Evolutionary conservation across 352 stramenopile species (phyloP).

Genomic region (Phytophthora parvispora): DNA sequence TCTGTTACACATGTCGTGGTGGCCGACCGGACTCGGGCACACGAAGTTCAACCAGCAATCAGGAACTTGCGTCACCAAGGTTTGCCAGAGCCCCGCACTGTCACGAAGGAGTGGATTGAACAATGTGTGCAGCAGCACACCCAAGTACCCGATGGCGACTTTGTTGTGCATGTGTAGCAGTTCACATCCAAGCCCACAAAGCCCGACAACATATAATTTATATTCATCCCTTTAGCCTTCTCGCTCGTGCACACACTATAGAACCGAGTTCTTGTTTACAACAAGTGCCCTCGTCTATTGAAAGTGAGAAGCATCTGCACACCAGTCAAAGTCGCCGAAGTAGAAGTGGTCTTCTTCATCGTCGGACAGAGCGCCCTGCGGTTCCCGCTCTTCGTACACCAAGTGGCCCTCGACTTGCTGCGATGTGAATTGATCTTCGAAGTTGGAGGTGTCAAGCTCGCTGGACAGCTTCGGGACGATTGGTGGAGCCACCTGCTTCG

Average conservation of each 20-base stretch:
- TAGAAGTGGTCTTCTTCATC: constrained; percentile 46
- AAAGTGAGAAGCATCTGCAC: constrained; percentile 60
- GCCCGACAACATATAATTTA: constrained; percentile 48
- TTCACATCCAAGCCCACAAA: constrained; percentile 4
- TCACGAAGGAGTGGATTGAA: constrained; percentile 74
- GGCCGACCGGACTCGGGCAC: constrained; percentile 38
- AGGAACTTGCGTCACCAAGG: constrained; percentile 54
- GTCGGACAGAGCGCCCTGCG: constrained; percentile 25
- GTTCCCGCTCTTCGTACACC: constrained; percentile 64
- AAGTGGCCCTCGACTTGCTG: constrained; percentile 73
- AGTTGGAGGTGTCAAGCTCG: constrained; percentile 75
- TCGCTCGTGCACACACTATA: neutral
- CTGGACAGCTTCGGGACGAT: constrained; percentile 58
- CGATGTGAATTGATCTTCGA: constrained; percentile 79
- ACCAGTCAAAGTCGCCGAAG: constrained; percentile 88
- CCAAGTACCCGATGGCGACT: constrained; percentile 69
- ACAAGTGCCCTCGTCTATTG: constrained; percentile 16
- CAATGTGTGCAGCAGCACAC: constrained; percentile 50
- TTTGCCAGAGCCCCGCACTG: constrained; percentile 57
- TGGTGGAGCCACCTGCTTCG: constrained; percentile 78
- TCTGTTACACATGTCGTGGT: constrained; percentile 78
- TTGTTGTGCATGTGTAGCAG: constrained; percentile 61
- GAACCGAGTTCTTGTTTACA: constrained; percentile 6
- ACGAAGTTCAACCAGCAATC: constrained; percentile 53
- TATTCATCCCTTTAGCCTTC: constrained; percentile 23